phyloP scores from a whole-genome alignment of 1,284 basidiomycete species.

The Fomitopsis palustris region DNA sequence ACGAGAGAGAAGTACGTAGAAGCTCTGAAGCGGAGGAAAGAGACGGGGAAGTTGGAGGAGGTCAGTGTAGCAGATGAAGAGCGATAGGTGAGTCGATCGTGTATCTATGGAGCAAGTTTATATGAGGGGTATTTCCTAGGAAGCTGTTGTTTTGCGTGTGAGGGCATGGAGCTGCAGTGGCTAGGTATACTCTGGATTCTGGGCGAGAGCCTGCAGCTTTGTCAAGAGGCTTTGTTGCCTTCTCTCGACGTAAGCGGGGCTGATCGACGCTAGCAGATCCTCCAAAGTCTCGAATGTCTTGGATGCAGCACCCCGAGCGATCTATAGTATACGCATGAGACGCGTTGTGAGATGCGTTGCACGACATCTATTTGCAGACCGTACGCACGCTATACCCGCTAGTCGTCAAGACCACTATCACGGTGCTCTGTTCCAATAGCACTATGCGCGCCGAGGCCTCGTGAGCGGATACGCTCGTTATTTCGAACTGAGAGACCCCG shows the following conservation, averaged over 20 bases:
- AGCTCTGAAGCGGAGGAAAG: slow-evolving; percentile 38
- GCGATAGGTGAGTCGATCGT: background rate
- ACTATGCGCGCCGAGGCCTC: slow-evolving; percentile 52
- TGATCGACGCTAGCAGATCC: slow-evolving; percentile 47
- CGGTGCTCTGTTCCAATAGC: slow-evolving; percentile 48
- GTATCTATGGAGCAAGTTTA: background rate
- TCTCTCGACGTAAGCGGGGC: slow-evolving; percentile 43
- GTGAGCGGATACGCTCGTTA: slow-evolving; percentile 34
- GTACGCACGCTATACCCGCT: slow-evolving; percentile 19
- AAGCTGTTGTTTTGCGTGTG: background rate
- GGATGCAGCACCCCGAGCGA: background rate
- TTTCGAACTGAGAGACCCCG: slow-evolving; percentile 46
- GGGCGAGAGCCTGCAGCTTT: slow-evolving; percentile 43
- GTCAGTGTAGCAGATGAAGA: background rate
- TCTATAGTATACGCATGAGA: background rate
- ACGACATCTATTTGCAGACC: too few species aligned
- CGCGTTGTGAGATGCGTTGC: background rate
- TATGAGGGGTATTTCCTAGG: background rate
- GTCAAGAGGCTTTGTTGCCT: slow-evolving; percentile 43
- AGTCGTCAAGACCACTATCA: slow-evolving; percentile 46
- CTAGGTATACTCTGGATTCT: slow-evolving; percentile 3
- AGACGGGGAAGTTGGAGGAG: slow-evolving; percentile 22
- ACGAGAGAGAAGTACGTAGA: slow-evolving; percentile 54
- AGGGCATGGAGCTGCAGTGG: too few species aligned
- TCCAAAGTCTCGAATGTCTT: slow-evolving; percentile 54